These are phyloP conservation scores for Parathielavia appendiculata DNA, from an alignment of 495 filamentous ascomycete species.

Conservation along the genomic window DNA sequence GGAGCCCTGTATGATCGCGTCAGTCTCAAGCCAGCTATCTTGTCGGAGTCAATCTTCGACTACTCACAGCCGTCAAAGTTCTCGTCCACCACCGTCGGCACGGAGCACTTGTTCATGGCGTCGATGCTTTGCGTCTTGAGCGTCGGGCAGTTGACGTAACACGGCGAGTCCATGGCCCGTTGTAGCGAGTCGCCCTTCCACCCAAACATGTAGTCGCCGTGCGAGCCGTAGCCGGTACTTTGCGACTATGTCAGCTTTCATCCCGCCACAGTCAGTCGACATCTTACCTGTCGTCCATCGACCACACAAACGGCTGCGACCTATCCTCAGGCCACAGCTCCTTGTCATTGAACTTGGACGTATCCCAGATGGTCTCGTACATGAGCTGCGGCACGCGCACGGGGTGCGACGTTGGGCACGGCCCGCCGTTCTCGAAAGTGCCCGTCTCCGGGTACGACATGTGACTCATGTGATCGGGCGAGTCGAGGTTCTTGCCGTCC, in stretches of 20 bases:
- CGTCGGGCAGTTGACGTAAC: conserved; percentile 36
- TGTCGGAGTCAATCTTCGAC: conserved; percentile 7
- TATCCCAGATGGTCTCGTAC: conserved; percentile 42
- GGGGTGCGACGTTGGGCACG: conserved; percentile 34
- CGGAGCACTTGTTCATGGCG: conserved; percentile 35
- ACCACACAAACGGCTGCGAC: conserved; percentile 47
- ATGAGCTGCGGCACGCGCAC: conserved; percentile 38
- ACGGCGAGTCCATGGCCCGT: conserved; percentile 37
- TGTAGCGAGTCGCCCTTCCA: conserved; percentile 40
- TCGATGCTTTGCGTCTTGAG: conserved; percentile 34
- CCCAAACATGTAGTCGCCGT: conserved; percentile 41
- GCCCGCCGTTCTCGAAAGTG: conserved; percentile 30
- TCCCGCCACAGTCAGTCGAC: no score
- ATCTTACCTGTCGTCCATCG: conserved; percentile 10
- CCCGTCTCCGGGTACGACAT: conserved; percentile 36
- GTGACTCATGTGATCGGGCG: no score
- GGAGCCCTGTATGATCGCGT: conserved; percentile 5
- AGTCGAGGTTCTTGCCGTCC: conserved; percentile 35
- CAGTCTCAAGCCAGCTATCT: background rate
- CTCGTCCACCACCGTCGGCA: conserved; percentile 24
- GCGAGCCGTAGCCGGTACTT: conserved; percentile 33
- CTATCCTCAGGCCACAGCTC: conserved; percentile 39
- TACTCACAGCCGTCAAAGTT: conserved; percentile 22
- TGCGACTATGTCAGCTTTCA: conserved; percentile 8
- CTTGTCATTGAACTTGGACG: conserved; percentile 34